phyloP scores from a whole-genome alignment of 116 monocot genomes.

The Papilionanthe hybrid region DNA sequence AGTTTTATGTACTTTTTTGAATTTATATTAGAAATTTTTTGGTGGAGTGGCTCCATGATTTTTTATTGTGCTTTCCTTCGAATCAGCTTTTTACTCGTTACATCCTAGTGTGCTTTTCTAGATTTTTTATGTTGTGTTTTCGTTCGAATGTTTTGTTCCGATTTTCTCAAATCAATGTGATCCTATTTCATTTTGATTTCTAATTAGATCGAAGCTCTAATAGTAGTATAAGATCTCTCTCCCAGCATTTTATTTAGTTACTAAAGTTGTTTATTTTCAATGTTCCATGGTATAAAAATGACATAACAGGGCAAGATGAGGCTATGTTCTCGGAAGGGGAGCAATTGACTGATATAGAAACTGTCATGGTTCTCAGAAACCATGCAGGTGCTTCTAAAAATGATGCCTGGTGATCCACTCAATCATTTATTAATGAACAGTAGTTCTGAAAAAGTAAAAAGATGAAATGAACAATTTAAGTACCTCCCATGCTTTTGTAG shows the following conservation, averaged over 20 bases:
- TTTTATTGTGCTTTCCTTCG: no score
- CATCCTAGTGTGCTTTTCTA: no score
- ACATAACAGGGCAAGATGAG: not conserved
- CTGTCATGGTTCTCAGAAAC: not conserved
- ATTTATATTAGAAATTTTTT: no score
- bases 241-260: not conserved
- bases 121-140: no score
- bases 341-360: not conserved
- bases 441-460: not conserved
- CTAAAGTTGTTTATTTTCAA: not conserved
- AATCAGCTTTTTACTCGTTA: no score
- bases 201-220: no score
- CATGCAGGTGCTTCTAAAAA: not conserved
- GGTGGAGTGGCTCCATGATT: no score
- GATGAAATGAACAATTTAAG: constrained; percentile 8
- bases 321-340: not conserved
- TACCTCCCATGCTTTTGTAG: constrained; percentile 98
- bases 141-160: no score
- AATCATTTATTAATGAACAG: not conserved
- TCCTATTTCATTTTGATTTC: no score
- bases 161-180: no score
- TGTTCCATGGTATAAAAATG: not conserved
- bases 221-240: no score
- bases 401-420: not conserved
- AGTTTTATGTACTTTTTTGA: no score